Conservation (phyloP, 805 yeast species). For the Zygotorulaspora florentina region DNA sequence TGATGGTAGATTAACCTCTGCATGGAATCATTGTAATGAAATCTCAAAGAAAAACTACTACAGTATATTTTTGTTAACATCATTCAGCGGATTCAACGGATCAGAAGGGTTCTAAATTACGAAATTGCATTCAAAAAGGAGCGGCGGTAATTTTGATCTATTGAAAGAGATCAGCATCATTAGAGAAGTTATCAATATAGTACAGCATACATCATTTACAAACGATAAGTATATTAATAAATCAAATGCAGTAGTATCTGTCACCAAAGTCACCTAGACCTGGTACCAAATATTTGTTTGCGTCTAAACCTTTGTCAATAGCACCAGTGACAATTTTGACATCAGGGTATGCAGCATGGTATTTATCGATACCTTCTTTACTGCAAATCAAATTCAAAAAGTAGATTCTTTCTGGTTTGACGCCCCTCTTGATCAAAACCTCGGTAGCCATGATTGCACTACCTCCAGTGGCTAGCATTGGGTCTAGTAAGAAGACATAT, state of each 20-base stretch:
- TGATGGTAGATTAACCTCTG: constrained; percentile 75
- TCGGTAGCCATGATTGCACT: constrained; percentile 97
- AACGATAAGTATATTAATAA: neutral
- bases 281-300: constrained; percentile 78
- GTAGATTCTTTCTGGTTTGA: constrained; percentile 77
- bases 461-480: constrained; percentile 98
- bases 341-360: constrained; percentile 73
- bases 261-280: constrained; percentile 99
- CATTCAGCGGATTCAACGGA: constrained; percentile 75
- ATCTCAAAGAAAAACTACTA: constrained; percentile 64
- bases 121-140: neutral
- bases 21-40: constrained; percentile 79
- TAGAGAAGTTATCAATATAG: no score
- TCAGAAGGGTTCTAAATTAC: constrained; percentile 48
- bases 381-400: constrained; percentile 89
- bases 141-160: no score
- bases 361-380: constrained; percentile 86
- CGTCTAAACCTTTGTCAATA: constrained; percentile 82
- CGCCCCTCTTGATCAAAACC: constrained; percentile 82
- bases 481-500: constrained; percentile 88
- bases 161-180: no score
- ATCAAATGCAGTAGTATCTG: constrained; percentile 84
- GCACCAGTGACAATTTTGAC: constrained; percentile 92
- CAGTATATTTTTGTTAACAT: constrained; percentile 56
- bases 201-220: no score